Conservation (phyloP, 805 yeast genomes). For the Candida boidinii region DNA sequence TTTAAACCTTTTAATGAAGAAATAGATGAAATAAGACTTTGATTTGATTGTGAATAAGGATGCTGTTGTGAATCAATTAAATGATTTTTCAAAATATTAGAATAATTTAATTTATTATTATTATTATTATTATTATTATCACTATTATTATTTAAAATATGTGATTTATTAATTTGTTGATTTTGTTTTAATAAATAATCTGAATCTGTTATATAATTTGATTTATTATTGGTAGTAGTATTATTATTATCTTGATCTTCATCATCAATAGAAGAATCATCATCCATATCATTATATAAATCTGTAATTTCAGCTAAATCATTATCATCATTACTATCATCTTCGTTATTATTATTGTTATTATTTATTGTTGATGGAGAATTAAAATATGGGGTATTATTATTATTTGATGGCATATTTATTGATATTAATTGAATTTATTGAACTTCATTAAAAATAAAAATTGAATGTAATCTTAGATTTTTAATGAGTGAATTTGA, state of each 20-base stretch:
- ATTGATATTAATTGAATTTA: too few relatives aligned
- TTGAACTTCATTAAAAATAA: too few relatives aligned
- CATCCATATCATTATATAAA: too few relatives aligned
- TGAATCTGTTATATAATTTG: neutral
- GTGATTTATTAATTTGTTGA: neutral
- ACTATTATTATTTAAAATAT: too few relatives aligned
- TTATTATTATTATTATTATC: neutral
- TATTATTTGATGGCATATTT: too few relatives aligned
- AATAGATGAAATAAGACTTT: conserved; percentile 1
- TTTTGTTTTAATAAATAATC: neutral
- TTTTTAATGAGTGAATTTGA: too few relatives aligned
- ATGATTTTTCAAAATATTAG: neutral
- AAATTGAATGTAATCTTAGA: too few relatives aligned
- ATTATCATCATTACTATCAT: neutral
- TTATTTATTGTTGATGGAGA: neutral
- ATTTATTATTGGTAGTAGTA: neutral
- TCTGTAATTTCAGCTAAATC: neutral
- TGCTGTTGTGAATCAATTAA: neutral
- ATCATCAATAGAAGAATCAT: too few relatives aligned
- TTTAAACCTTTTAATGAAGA: conserved; percentile 1
- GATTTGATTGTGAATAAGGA: neutral
- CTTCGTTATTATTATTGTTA: neutral
- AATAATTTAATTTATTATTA: neutral
- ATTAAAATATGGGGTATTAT: too few relatives aligned
- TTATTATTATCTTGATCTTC: neutral